These are phyloP conservation scores for Daldinia caldariorum DNA, from an alignment of 495 filamentous ascomycete species.

Conservation along the genomic window DNA sequence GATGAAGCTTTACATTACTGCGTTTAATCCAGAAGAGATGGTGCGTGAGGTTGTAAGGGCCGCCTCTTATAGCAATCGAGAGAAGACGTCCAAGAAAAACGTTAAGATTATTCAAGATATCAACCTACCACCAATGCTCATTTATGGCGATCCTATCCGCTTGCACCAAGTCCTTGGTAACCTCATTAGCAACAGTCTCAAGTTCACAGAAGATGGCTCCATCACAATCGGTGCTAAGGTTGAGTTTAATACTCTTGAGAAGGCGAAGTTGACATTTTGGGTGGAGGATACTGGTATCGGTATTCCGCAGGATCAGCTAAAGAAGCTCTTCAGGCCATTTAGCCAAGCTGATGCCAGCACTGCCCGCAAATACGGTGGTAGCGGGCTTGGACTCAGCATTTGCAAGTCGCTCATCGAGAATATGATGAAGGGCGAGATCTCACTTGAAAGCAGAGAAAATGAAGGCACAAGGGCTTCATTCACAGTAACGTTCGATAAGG, in stretches of 20 bases:
- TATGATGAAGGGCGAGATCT: conserved; percentile 85
- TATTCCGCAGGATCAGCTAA: conserved; percentile 80
- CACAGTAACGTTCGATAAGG: conserved; percentile 83
- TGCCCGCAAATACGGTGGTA: conserved; percentile 87
- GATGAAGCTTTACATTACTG: conserved; percentile 90
- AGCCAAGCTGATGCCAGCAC: conserved; percentile 90
- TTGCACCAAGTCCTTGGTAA: conserved; percentile 95
- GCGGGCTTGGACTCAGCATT: conserved; percentile 88
- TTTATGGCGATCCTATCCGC: conserved; percentile 88
- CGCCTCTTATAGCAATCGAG: conserved; percentile 82
- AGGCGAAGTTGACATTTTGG: conserved; percentile 79
- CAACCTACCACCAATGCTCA: conserved; percentile 78
- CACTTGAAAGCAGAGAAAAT: conserved; percentile 78
- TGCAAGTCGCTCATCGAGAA: conserved; percentile 95
- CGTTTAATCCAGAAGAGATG: conserved; percentile 84
- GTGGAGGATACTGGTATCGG: conserved; percentile 93
- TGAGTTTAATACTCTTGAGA: conserved; percentile 73
- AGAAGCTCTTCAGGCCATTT: conserved; percentile 89
- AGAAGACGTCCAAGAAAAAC: conserved; percentile 70
- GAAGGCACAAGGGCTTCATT: conserved; percentile 88
- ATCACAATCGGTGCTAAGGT: conserved; percentile 80
- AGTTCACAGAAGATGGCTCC: conserved; percentile 88
- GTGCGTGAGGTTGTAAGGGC: conserved; percentile 88
- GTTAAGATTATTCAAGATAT: conserved; percentile 75
- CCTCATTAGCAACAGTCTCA: conserved; percentile 90